Conservation (phyloP, 31 red algal genomes). For the Odonthalia washingtoniensis region DNA sequence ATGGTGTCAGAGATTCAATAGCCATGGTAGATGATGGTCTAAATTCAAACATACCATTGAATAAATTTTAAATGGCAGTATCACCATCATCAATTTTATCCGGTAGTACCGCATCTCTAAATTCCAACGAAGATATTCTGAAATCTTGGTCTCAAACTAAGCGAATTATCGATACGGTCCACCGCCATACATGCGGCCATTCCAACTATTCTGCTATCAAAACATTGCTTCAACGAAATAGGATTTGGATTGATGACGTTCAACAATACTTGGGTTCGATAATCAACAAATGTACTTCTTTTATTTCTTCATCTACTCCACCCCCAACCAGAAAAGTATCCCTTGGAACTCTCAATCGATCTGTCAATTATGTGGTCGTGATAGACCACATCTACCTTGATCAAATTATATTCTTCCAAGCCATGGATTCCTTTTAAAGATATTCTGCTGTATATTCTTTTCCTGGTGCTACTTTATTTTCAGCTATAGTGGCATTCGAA, state of each 20-base stretch:
- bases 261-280: background rate
- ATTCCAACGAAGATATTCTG: too few relatives aligned
- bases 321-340: slow-evolving; percentile 17
- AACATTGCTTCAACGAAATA: slow-evolving; percentile 20
- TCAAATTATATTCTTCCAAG: slow-evolving; percentile 9
- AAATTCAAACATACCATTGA: too few relatives aligned
- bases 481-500: slow-evolving; percentile 11
- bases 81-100: too few relatives aligned
- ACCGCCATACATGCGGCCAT: too few relatives aligned
- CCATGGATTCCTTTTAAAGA: slow-evolving; percentile 34
- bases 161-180: too few relatives aligned
- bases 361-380: slow-evolving; percentile 34
- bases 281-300: slow-evolving; percentile 2
- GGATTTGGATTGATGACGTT: slow-evolving; percentile 29
- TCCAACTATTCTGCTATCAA: slow-evolving; percentile 29
- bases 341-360: slow-evolving; percentile 1
- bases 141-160: too few relatives aligned
- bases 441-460: background rate
- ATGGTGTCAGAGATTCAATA: too few relatives aligned
- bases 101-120: too few relatives aligned
- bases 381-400: slow-evolving; percentile 52
- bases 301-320: background rate
- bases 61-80: too few relatives aligned
- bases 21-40: too few relatives aligned
- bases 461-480: background rate